Conservation (phyloP, 2,329 filamentous ascomycete genomes). For the Huntiella moniliformis region DNA sequence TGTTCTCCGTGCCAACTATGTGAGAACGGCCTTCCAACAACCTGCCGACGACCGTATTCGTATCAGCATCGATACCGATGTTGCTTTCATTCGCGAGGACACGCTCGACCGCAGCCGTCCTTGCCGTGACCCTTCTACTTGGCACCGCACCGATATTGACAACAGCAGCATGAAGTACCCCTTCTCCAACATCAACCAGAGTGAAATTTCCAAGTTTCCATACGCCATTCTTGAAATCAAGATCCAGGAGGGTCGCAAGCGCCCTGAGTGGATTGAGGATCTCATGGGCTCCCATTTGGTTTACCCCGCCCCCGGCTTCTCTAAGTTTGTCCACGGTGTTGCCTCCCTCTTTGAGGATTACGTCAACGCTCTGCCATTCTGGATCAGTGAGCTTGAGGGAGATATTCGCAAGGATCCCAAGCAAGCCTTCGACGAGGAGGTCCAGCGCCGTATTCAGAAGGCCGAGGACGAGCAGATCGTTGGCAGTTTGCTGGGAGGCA, state of each 20-base stretch:
- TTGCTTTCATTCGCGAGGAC: conserved; percentile 69
- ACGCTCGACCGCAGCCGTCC: conserved; percentile 66
- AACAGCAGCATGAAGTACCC: conserved; percentile 66
- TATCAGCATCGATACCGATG: conserved; percentile 79
- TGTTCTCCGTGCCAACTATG: conserved; percentile 79
- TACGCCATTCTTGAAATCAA: conserved; percentile 89
- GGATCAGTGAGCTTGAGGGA: conserved; percentile 76
- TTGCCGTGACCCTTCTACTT: conserved; percentile 70
- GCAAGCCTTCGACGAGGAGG: conserved; percentile 76
- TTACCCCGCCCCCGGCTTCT: conserved; percentile 75
- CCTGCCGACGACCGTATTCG: conserved; percentile 78
- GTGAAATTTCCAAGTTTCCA: conserved; percentile 79
- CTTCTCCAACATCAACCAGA: conserved; percentile 71
- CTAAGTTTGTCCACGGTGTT: conserved; percentile 90
- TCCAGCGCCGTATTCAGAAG: conserved; percentile 60
- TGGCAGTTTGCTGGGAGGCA: conserved; percentile 61
- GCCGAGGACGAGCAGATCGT: conserved; percentile 80
- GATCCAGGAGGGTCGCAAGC: conserved; percentile 53
- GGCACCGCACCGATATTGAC: conserved; percentile 87
- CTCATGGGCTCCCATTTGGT: conserved; percentile 85
- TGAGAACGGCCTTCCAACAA: conserved; percentile 88
- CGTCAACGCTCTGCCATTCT: conserved; percentile 91
- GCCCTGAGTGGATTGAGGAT: conserved; percentile 74
- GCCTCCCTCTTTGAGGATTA: conserved; percentile 86
- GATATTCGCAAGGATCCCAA: conserved; percentile 91